phyloP scores from a whole-genome alignment of 495 filamentous ascomycete species.

The Cladorrhinum samala region DNA sequence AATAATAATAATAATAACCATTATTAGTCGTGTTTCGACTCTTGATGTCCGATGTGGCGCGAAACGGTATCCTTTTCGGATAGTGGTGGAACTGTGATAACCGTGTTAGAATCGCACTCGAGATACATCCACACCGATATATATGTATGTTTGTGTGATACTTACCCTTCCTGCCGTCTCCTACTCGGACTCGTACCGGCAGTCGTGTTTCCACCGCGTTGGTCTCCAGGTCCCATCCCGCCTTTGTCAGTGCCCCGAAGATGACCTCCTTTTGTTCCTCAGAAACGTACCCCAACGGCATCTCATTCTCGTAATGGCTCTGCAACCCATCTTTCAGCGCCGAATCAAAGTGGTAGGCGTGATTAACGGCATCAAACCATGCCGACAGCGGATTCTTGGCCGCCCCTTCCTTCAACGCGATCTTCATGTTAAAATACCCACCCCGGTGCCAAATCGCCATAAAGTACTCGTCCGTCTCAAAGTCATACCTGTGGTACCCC shows the following conservation, averaged over 20 bases:
- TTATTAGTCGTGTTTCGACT: conserved; percentile 22
- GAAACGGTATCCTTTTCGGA: conserved; percentile 23
- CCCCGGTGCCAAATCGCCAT: conserved; percentile 46
- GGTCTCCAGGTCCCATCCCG: conserved; percentile 42
- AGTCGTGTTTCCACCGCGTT: conserved; percentile 39
- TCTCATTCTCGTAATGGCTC: conserved; percentile 30
- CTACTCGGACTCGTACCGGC: conserved; percentile 26
- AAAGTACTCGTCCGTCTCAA: conserved; percentile 46
- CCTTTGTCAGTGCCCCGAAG: conserved; percentile 25
- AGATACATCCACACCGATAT: no score
- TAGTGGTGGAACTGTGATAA: conserved; percentile 11
- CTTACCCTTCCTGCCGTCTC: conserved; percentile 27
- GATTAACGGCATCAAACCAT: conserved; percentile 67
- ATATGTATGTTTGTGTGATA: no score
- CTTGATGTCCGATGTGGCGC: conserved; percentile 9
- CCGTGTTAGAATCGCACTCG: conserved; percentile 5
- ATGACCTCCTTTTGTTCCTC: conserved; percentile 28
- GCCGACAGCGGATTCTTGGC: conserved; percentile 55
- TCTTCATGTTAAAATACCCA: conserved; percentile 40
- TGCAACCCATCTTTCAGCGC: conserved; percentile 30
- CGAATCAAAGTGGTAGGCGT: conserved; percentile 40
- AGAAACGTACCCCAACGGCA: conserved; percentile 30
- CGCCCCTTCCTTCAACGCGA: conserved; percentile 57
- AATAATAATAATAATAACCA: not conserved
- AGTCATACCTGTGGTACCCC: conserved; percentile 44